A percentile compares a stretch with the other conserved stretches of the same genome.
phyloP scores from a whole-genome alignment of 352 stramenopile species.

The Phytophthora pinifolia region DNA sequence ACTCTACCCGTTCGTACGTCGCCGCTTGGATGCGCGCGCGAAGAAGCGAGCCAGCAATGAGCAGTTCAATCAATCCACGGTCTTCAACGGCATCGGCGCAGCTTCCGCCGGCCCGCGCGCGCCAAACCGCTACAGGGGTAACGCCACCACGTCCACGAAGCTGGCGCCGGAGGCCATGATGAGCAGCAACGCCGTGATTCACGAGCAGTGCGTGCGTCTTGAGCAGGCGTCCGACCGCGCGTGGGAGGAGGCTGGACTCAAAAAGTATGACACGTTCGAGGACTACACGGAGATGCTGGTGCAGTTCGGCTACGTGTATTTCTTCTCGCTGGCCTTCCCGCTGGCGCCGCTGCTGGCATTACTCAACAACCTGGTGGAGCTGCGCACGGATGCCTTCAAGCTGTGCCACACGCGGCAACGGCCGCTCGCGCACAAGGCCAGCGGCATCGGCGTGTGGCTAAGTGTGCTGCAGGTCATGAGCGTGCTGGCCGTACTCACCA shows the following conservation, averaged over 20 bases:
- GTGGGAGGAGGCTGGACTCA: slow-evolving; percentile 92
- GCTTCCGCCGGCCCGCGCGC: slow-evolving; percentile 12
- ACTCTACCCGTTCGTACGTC: slow-evolving; percentile 75
- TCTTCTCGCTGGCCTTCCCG: slow-evolving; percentile 95
- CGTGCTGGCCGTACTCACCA: slow-evolving; percentile 94
- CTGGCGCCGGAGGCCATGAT: slow-evolving; percentile 19
- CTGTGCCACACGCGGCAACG: slow-evolving; percentile 91
- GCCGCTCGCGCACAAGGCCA: slow-evolving; percentile 91
- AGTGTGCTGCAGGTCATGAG: slow-evolving; percentile 94
- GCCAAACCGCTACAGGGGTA: slow-evolving; percentile 13
- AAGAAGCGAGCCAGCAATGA: slow-evolving; percentile 64
- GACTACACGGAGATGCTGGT: slow-evolving; percentile 95
- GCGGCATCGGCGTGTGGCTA: slow-evolving; percentile 89
- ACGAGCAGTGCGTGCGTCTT: slow-evolving; percentile 77
- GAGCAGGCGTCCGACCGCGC: slow-evolving; percentile 78
- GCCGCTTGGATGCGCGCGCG: slow-evolving; percentile 37
- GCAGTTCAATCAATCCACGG: slow-evolving; percentile 59
- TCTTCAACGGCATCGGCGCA: slow-evolving; percentile 47
- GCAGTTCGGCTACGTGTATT: slow-evolving; percentile 95
- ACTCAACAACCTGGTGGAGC: slow-evolving; percentile 92
- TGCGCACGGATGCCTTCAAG: slow-evolving; percentile 95
- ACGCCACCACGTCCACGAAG: slow-evolving; percentile 14
- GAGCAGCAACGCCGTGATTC: slow-evolving; percentile 60
- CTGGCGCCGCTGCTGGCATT: slow-evolving; percentile 93
- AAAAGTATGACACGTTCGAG: slow-evolving; percentile 93